Percentiles rank a stretch among this genome's conserved stretches.
phyloP scores from a whole-genome alignment of 148 eudicot species.

The Spergularia marina region DNA sequence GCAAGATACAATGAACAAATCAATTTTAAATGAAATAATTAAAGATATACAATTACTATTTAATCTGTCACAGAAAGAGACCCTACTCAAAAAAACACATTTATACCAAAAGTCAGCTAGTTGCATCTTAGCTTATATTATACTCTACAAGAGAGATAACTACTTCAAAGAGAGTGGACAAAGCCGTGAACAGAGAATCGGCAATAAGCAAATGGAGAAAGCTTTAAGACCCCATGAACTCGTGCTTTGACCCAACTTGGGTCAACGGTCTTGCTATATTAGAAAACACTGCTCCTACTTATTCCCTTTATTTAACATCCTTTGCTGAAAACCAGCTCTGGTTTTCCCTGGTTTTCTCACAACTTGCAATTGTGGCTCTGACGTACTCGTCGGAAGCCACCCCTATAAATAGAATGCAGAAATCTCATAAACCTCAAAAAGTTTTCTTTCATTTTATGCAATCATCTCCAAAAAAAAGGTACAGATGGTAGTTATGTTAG shows the following conservation, averaged over 20 bases:
- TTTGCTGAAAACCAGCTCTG: not conserved
- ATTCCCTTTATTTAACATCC: not conserved
- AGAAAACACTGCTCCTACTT: conserved; percentile 1
- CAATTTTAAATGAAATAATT: conserved; percentile 4
- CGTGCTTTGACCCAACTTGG: conserved; percentile 28
- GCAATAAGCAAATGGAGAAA: conserved; percentile 17
- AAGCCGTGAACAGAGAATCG: conserved; percentile 14
- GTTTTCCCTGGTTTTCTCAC: conserved; percentile 27
- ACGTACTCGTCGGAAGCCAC: conserved; percentile 11
- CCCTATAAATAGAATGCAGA: conserved; percentile 26
- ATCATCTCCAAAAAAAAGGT: conserved; percentile 15
- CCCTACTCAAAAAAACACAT: conserved; percentile 11
- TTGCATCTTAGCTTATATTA: conserved; percentile 25
- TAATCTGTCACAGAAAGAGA: conserved; percentile 22
- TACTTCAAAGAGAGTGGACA: conserved; percentile 21
- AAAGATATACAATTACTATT: conserved; percentile 12
- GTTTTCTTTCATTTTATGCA: conserved; percentile 12
- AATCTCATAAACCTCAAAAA: conserved; percentile 23
- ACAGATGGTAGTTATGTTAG: conserved; percentile 2
- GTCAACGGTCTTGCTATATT: conserved; percentile 29
- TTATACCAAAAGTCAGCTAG: conserved; percentile 36
- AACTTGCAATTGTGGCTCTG: conserved; percentile 26
- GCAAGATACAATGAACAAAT: conserved; percentile 22
- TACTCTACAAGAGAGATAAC: conserved; percentile 20
- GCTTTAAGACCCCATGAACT: conserved; percentile 30